Evolutionary conservation across 1,139 yeast genomes (phyloP).

Genomic region (Schwanniomyces etchellsii): DNA sequence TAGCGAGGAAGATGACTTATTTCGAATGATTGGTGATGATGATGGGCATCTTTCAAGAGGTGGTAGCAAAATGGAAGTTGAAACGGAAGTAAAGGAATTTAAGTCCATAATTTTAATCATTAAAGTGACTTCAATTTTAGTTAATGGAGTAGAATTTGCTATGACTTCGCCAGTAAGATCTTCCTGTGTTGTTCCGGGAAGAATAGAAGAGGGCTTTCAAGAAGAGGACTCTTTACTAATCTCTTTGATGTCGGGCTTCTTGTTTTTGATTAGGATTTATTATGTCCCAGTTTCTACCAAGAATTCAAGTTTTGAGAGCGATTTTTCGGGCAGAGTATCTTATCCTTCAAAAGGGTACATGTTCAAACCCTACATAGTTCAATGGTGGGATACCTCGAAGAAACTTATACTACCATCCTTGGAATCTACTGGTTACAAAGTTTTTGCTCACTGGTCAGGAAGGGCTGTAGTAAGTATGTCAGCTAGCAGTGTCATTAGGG

Average conservation of each 20-base stretch:
- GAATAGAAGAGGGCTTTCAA: slow-evolving; percentile 8
- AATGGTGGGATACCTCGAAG: slow-evolving; percentile 43
- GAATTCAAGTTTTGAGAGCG: slow-evolving; percentile 19
- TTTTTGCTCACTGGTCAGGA: slow-evolving; percentile 34
- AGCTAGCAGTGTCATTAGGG: slow-evolving; percentile 29
- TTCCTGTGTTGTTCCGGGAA: slow-evolving; percentile 28
- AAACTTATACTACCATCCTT: slow-evolving; percentile 16
- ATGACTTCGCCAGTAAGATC: slow-evolving; percentile 34
- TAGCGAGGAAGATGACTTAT: slow-evolving; percentile 23
- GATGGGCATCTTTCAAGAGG: slow-evolving; percentile 1
- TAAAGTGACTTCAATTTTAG: slow-evolving; percentile 28
- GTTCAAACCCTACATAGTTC: slow-evolving; percentile 42
- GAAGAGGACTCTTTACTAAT: slow-evolving; percentile 41
- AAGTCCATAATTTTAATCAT: slow-evolving; percentile 22
- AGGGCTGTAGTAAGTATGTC: slow-evolving; percentile 35
- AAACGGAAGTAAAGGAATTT: slow-evolving; percentile 6
- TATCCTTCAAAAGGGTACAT: slow-evolving; percentile 10
- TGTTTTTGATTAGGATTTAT: slow-evolving; percentile 31
- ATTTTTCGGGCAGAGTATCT: slow-evolving; percentile 4
- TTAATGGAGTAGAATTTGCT: slow-evolving; percentile 27
- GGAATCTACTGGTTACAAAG: slow-evolving; percentile 28
- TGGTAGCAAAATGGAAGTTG: slow-evolving; percentile 1
- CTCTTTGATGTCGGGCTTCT: slow-evolving; percentile 36
- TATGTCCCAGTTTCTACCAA: slow-evolving; percentile 26
- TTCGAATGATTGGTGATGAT: slow-evolving; percentile 4